Evolutionary conservation across 495 filamentous ascomycete genomes (phyloP).

Genomic region (Thozetella sp.): DNA sequence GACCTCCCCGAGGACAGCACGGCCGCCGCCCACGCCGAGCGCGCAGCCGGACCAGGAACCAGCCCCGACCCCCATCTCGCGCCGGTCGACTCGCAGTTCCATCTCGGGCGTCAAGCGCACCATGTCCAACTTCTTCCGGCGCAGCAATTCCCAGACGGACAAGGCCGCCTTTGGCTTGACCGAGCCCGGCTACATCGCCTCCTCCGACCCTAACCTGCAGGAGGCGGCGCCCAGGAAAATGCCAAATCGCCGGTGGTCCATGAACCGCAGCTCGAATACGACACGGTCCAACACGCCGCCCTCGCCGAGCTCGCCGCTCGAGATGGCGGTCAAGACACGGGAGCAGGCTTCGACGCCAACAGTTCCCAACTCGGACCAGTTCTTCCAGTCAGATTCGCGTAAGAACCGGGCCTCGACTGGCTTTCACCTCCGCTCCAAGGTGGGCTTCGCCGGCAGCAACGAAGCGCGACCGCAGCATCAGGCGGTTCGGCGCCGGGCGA

Average conservation of each 20-base stretch:
- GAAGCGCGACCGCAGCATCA: constrained; percentile 9
- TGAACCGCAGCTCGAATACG: constrained; percentile 42
- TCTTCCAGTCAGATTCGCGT: constrained; percentile 30
- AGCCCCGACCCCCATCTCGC: constrained; percentile 24
- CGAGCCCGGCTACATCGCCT: constrained; percentile 11
- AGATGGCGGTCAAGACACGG: constrained; percentile 27
- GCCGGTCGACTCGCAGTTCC: constrained; percentile 35
- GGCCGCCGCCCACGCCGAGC: constrained; percentile 9
- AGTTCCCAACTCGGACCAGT: constrained; percentile 38
- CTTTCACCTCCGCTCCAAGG: constrained; percentile 35
- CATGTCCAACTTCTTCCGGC: constrained; percentile 31
- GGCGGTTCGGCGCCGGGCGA: constrained; percentile 28
- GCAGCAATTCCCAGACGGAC: constrained; percentile 30
- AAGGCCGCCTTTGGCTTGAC: constrained; percentile 15
- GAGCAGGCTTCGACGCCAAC: constrained; percentile 28
- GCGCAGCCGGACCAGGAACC: constrained; percentile 22
- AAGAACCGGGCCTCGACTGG: constrained; percentile 52
- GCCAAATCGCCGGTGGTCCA: constrained; percentile 43
- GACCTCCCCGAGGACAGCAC: constrained; percentile 9
- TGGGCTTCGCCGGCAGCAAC: not conserved
- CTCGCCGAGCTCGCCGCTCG: constrained; percentile 45
- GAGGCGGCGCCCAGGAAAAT: constrained; percentile 22
- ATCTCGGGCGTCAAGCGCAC: constrained; percentile 32
- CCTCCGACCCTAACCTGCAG: constrained; percentile 15
- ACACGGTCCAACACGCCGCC: constrained; percentile 57